A percentile compares a stretch with the other conserved stretches of the same genome.
phyloP scores from a whole-genome alignment of 2,329 filamentous ascomycete species.

The Aspergillus ruber region DNA sequence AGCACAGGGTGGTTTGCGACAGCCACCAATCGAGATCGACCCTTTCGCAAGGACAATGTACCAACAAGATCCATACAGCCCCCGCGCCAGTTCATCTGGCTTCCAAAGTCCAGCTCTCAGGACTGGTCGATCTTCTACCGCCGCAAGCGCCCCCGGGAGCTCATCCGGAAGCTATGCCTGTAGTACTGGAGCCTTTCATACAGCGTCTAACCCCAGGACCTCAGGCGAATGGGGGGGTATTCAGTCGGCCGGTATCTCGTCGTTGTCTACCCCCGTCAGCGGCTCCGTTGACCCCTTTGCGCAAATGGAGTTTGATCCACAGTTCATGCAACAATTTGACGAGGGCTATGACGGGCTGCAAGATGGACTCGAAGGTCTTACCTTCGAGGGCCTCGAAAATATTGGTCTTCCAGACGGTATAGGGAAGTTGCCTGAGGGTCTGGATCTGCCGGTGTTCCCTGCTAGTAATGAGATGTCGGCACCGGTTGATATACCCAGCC shows the following conservation, averaged over 20 bases:
- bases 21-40: constrained; percentile 30
- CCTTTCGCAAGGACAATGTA: constrained; percentile 16
- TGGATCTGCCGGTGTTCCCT: not conserved
- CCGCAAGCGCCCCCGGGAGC: constrained; percentile 30
- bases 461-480: not conserved
- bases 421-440: constrained; percentile 1
- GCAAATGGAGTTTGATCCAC: constrained; percentile 34
- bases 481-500: not conserved
- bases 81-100: constrained; percentile 20
- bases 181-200: constrained; percentile 25
- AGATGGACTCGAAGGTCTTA: constrained; percentile 23
- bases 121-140: constrained; percentile 28
- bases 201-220: constrained; percentile 19
- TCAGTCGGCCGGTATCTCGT: constrained; percentile 22
- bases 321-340: constrained; percentile 31
- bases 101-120: constrained; percentile 27
- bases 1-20: constrained; percentile 29
- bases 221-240: constrained; percentile 30
- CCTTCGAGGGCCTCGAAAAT: constrained; percentile 10
- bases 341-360: constrained; percentile 29
- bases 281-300: constrained; percentile 26
- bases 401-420: constrained; percentile 1
- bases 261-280: constrained; percentile 26
- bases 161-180: constrained; percentile 29
- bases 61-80: constrained; percentile 18